These are phyloP conservation scores for Diaporthe nobilis DNA, from an alignment of 2,329 filamentous ascomycete species.

Conservation along the genomic window DNA sequence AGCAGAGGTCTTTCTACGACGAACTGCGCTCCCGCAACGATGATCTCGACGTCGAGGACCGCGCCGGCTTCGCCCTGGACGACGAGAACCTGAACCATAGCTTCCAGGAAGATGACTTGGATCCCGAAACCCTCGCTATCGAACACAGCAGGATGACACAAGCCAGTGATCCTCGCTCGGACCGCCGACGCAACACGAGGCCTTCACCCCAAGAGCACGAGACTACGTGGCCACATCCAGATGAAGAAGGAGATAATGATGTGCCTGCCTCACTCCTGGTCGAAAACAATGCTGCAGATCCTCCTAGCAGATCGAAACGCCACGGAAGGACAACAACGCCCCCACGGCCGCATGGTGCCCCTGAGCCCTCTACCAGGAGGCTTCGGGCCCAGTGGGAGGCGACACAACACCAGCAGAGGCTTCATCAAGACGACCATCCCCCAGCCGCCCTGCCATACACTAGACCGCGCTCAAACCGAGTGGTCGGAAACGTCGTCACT, in stretches of 20 bases:
- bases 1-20: conserved; percentile 64
- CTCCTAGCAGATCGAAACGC: conserved; percentile 40
- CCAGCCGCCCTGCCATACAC: conserved; percentile 42
- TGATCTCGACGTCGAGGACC: conserved; percentile 58
- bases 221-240: conserved; percentile 51
- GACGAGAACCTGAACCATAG: conserved; percentile 67
- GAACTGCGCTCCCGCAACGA: conserved; percentile 59
- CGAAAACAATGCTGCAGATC: conserved; percentile 61
- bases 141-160: conserved; percentile 62
- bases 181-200: conserved; percentile 41
- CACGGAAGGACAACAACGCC: conserved; percentile 45
- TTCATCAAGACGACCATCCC: conserved; percentile 59
- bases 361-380: conserved; percentile 60
- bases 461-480: conserved; percentile 49
- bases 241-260: conserved; percentile 71
- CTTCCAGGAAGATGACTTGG: conserved; percentile 65
- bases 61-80: conserved; percentile 61
- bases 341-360: conserved; percentile 48
- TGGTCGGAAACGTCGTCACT: conserved; percentile 47
- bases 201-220: conserved; percentile 9
- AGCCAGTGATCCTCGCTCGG: conserved; percentile 30
- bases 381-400: conserved; percentile 69
- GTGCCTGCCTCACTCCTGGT: conserved; percentile 75
- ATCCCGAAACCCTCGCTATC: conserved; percentile 57
- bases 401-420: conserved; percentile 64